Evolutionary conservation across 2,329 filamentous ascomycete genomes (phyloP), one percentile per base, ranked within the genome.

Genomic region (Fusarium setosum): DNA sequence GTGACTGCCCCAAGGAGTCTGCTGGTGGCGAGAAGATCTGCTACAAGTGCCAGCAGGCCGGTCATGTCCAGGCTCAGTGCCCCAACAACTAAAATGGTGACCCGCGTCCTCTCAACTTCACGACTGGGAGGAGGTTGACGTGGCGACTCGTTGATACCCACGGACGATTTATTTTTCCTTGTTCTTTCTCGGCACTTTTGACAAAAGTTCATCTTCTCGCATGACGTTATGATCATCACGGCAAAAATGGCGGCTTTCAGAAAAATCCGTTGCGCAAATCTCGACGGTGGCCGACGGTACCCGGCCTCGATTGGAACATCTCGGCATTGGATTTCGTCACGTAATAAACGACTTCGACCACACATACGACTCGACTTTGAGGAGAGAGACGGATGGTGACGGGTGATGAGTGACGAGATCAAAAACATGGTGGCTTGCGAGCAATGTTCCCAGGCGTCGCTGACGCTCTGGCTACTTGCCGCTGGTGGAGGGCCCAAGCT

Each of bases 1-100:
- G 95, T 70, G 96, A 99, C 82, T 99, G 96, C 88, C 92, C 94
- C 74, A 94, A 95, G 79, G 95, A 97, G 83, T 92, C 92, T 61
- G 88, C 90, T 72, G 87, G 88, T 71, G 88, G 90, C 76, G 95
- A 98, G 88, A 95, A 96, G 80, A 94, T 97, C 79, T 99, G 96
- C 91, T 99, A 99, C 89, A 97, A 96, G 87, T 98, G 88, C 86
- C 87, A 90, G 82, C 87, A 90, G 81, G 78, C 85, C 71, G 94
- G 95, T 73, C 95, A 97, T 83, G 91, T 98, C 79, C 95, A 97
- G 88, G 89, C 92, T 73, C 89, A 92, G 75, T 99, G 96, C 90
- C 93, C 95, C 76, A 94, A 91, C 79, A 94, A 91, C 79, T 85
- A 84, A 81, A 72, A 63, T 67, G 68, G 68, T 67, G 66, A 66